Evolutionary conservation across 129 eudicot species (phyloP).

Genomic region (Mikania micrantha): DNA sequence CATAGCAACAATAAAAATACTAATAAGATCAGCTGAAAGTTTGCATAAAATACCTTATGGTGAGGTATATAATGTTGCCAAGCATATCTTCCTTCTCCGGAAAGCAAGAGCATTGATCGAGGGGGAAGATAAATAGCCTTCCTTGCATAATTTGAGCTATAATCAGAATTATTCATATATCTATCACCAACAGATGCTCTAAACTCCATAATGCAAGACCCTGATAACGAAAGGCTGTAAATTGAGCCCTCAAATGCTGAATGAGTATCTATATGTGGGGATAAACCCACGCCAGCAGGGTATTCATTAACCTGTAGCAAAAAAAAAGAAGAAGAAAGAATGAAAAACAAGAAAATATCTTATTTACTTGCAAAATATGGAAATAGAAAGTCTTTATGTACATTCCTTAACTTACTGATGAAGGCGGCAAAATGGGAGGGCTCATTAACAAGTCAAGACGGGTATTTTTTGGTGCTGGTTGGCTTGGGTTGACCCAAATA

Average conservation of each 20-base stretch:
- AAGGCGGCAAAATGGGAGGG: background rate
- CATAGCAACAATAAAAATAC: background rate
- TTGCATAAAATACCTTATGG: slow-evolving; percentile 61
- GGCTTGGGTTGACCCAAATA: background rate
- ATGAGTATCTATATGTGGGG: slow-evolving; percentile 98
- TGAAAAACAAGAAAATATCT: background rate
- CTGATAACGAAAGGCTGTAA: slow-evolving; percentile 92
- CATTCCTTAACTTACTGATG: background rate
- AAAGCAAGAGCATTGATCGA: slow-evolving; percentile 74
- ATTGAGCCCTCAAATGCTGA: slow-evolving; percentile 90
- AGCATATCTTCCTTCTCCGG: slow-evolving; percentile 92
- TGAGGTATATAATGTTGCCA: slow-evolving; percentile 99
- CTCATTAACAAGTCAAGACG: background rate
- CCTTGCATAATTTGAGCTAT: slow-evolving; percentile 31
- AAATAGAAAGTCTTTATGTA: background rate
- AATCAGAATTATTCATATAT: slow-evolving; percentile 30
- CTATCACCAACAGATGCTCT: slow-evolving; percentile 38
- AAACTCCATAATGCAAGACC: slow-evolving; percentile 98
- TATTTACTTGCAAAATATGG: background rate
- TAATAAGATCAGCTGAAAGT: slow-evolving; percentile 1
- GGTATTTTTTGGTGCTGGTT: background rate
- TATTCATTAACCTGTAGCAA: slow-evolving; percentile 83
- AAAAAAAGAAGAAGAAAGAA: too few species aligned
- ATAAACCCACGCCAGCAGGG: slow-evolving; percentile 92
- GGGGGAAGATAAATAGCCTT: slow-evolving; percentile 86